Percentiles rank a stretch among this genome's conserved stretches.
Evolutionary conservation across 352 stramenopile genomes (phyloP).

Genomic region (Globisporangium spinosum): DNA sequence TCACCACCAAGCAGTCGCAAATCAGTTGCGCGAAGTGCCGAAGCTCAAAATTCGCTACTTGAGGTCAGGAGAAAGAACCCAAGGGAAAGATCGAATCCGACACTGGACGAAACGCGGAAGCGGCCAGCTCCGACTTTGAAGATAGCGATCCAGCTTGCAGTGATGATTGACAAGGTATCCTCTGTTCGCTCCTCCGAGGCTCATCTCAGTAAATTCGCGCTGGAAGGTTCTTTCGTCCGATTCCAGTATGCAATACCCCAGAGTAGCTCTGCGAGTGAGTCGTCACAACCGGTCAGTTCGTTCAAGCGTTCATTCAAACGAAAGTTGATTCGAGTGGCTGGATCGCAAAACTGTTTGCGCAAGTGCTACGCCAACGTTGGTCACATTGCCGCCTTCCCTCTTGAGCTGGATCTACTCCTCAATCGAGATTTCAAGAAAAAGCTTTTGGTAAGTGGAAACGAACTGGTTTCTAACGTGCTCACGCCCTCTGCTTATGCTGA

Average conservation of each 20-base stretch:
- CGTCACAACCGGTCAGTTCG: neutral
- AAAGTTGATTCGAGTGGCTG: constrained; percentile 22
- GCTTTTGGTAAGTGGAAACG: constrained; percentile 29
- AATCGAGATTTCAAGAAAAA: constrained; percentile 21
- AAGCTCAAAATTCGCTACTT: too few species aligned
- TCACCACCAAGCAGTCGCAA: neutral
- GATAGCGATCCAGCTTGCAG: constrained; percentile 12
- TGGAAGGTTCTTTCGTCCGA: neutral
- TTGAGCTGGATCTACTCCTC: constrained; percentile 20
- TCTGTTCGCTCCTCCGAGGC: neutral
- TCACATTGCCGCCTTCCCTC: constrained; percentile 30
- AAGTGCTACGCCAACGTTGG: neutral
- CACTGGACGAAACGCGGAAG: neutral
- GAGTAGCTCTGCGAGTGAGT: neutral
- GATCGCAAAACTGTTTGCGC: neutral
- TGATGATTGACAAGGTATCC: constrained; percentile 15
- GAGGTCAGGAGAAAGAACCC: neutral
- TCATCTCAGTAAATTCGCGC: neutral
- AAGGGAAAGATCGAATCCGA: neutral
- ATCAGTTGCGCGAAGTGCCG: neutral
- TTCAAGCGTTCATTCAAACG: constrained; percentile 28
- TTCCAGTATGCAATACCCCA: constrained; percentile 16
- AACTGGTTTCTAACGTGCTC: neutral
- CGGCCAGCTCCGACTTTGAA: neutral
- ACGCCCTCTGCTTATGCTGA: neutral